Conservation (phyloP, 2,329 filamentous ascomycete species). For the Fusarium gaditjirri region DNA sequence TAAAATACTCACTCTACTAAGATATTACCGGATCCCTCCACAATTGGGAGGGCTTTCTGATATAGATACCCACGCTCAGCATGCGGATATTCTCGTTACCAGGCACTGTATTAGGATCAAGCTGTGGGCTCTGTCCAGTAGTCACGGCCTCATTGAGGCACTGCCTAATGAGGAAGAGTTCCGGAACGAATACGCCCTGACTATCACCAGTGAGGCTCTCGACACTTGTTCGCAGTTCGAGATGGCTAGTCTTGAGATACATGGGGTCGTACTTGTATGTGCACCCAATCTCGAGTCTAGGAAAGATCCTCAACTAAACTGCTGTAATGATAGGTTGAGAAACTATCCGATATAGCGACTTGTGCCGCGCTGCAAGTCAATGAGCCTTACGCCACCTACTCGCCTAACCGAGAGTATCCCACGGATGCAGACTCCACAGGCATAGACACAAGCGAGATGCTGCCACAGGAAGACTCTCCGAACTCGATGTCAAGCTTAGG, state of each 20-base stretch:
- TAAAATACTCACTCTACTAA: not conserved
- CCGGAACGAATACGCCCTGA: not conserved
- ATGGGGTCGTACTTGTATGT: not conserved
- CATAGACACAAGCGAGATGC: rapidly evolving
- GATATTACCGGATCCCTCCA: not conserved
- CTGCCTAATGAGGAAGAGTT: not conserved
- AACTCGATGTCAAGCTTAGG: rapidly evolving
- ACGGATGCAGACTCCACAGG: rapidly evolving
- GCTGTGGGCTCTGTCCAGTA: not conserved
- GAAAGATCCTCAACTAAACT: rapidly evolving
- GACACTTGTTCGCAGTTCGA: not conserved
- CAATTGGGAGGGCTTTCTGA: not conserved
- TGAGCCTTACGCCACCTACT: rapidly evolving
- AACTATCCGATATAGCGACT: not conserved
- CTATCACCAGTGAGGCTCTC: not conserved
- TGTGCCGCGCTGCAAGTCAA: not conserved
- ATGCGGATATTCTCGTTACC: not conserved
- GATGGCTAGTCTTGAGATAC: not conserved
- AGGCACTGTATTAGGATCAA: not conserved
- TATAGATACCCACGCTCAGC: not conserved
- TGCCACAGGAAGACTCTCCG: not conserved
- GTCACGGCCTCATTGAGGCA: not conserved
- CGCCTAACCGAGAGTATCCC: not conserved
- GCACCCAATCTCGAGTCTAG: rapidly evolving
- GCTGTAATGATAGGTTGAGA: not conserved